These are phyloP conservation scores for Pyracantha coccinea DNA, from an alignment of 331 rosid species.

Conservation along the genomic window DNA sequence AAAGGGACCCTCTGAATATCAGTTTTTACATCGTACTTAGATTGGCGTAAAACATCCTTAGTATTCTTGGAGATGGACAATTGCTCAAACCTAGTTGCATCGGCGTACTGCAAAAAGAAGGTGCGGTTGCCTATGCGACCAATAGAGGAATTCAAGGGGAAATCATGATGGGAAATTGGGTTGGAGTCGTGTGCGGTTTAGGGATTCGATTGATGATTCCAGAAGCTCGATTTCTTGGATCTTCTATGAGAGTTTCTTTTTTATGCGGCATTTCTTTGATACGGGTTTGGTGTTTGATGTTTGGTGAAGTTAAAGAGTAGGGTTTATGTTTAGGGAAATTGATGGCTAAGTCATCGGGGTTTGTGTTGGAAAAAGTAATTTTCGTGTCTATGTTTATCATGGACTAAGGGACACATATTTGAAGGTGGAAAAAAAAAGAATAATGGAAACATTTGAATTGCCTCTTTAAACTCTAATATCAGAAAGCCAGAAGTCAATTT, in stretches of 20 bases:
- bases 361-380: too few species aligned
- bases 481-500: too few species aligned
- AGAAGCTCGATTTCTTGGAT: conserved; percentile 47
- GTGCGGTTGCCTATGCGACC: conserved; percentile 27
- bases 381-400: too few species aligned
- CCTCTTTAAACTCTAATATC: too few species aligned
- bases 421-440: too few species aligned
- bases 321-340: neutral
- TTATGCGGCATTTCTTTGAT: conserved; percentile 41
- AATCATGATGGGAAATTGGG: conserved; percentile 59
- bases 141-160: conserved; percentile 24
- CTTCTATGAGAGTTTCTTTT: conserved; percentile 32
- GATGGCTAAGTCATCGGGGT: neutral
- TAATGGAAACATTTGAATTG: too few species aligned
- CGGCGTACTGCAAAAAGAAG: conserved; percentile 56
- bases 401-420: too few species aligned
- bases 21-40: conserved; percentile 50
- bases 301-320: neutral
- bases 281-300: conserved; percentile 27
- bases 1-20: conserved; percentile 78
- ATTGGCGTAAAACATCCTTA: conserved; percentile 42
- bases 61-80: conserved; percentile 67
- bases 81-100: conserved; percentile 46
- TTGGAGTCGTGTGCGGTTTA: conserved; percentile 65
- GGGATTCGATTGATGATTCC: conserved; percentile 60